Evolutionary conservation across 2,329 filamentous ascomycete genomes (phyloP), one percentile per base, ranked within the genome.

Genomic region (Calonectria crousiana): DNA sequence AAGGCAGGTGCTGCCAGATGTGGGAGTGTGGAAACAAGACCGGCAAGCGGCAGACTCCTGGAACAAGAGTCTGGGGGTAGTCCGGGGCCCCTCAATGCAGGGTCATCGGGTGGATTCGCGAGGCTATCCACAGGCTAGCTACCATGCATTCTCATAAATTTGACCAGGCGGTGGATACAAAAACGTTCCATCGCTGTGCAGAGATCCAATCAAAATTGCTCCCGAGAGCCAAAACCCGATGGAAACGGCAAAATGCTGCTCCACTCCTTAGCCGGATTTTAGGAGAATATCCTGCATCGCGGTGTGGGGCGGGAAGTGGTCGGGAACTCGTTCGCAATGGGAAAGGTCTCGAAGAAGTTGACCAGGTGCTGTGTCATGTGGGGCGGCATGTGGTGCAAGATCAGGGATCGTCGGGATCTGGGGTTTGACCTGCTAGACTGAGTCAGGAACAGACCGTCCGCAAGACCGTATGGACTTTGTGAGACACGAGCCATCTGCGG

Each of bases 251-350:
- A 32, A 32, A 32, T 32, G 30, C 30, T 32, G 8, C 30, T 32
- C 30, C 30, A 32, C 30, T 32, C 30, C 30, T 32, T 32, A 8
- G 30, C 8, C 30, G 30, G 30, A 8, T 32, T 32, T 4, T 32
- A 32, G 4, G 30, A 32, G 30, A 32, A 32, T 32, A 32, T 32
- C 8, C 30, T 4, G 36, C 4, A 44, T 20, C 5, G 14, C 8
- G 23, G n/a, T 41, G 56, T 41, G 56, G 56, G 56, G 56, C 56
- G 56, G 56, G 11, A 60, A 28, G 56, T 60, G 56, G 56, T 60
- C 30, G 30, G n/a, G 34, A 26, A 18, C 53, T 36, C 6, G 28
- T 32, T 47, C 44, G 10, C 4, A 47, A 47, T 23, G 44, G 44
- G 44, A 47, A 47, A 47, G n/a, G 44, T 18, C 8, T 8, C 8